Percentiles rank a stretch among this genome's conserved stretches.
These are phyloP conservation scores for Boletus fagicola DNA, from an alignment of 768 basidiomycete species.

Conservation along the genomic window DNA sequence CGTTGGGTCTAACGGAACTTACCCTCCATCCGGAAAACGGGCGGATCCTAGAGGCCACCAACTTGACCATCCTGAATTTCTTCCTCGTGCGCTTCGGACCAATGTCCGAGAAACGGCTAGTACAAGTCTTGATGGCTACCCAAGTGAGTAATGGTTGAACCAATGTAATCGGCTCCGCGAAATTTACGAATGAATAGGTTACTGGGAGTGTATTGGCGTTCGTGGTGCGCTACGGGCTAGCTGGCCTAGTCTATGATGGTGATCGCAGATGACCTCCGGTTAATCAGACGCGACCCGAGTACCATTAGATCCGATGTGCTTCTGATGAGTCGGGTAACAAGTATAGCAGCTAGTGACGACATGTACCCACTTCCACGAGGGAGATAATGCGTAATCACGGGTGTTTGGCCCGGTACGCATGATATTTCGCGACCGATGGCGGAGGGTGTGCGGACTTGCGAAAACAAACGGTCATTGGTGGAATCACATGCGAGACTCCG, in stretches of 20 bases:
- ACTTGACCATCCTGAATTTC: slow-evolving; percentile 89
- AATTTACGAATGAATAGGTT: slow-evolving; percentile 41
- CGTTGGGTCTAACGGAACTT: slow-evolving; percentile 66
- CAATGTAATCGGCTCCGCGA: background rate
- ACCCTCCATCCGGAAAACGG: slow-evolving; percentile 53
- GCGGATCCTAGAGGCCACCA: slow-evolving; percentile 69
- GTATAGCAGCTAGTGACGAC: background rate
- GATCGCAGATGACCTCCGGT: slow-evolving; percentile 61
- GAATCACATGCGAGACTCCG: slow-evolving; percentile 21
- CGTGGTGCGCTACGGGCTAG: slow-evolving; percentile 84
- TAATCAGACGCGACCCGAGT: background rate
- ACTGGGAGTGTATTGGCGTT: slow-evolving; percentile 82
- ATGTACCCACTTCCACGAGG: slow-evolving; percentile 3
- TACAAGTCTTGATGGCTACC: slow-evolving; percentile 65
- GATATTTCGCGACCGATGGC: background rate
- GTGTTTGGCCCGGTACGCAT: background rate
- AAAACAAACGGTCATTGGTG: slow-evolving; percentile 8
- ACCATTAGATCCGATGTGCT: background rate
- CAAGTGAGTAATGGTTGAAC: slow-evolving; percentile 50
- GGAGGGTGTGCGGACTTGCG: slow-evolving; percentile 1
- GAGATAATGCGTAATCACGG: slow-evolving; percentile 30
- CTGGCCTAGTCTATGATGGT: slow-evolving; percentile 87
- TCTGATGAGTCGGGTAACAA: background rate
- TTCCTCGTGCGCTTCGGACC: slow-evolving; percentile 78
- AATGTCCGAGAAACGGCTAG: slow-evolving; percentile 80